These are phyloP conservation scores for Dendrobium catenatum DNA, from an alignment of 106 monocot species.

Conservation along the genomic window DNA sequence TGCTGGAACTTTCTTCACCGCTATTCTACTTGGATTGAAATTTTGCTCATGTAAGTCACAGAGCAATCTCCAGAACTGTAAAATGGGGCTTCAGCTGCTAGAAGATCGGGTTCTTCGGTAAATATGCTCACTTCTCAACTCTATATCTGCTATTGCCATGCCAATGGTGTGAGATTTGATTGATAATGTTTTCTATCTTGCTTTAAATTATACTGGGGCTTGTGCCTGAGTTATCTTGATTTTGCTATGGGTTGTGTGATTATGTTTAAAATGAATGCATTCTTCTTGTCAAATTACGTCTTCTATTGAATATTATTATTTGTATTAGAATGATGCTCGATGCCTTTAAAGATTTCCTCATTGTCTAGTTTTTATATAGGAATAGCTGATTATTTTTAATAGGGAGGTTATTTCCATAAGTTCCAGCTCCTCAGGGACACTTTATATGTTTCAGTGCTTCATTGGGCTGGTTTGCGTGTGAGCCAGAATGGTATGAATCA, in stretches of 20 bases:
- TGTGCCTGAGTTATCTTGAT: background rate
- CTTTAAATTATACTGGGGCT: background rate
- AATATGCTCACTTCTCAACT: background rate
- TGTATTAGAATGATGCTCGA: background rate
- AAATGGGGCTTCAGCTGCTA: constrained; percentile 66
- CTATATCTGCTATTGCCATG: background rate
- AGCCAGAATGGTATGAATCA: constrained; percentile 89
- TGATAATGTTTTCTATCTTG: background rate
- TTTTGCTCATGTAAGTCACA: constrained; percentile 86
- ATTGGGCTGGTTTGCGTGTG: constrained; percentile 92
- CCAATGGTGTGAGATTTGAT: background rate
- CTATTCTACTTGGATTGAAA: constrained; percentile 93
- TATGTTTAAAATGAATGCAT: background rate
- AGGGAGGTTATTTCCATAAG: background rate
- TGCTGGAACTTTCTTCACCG: constrained; percentile 91
- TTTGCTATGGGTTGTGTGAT: background rate
- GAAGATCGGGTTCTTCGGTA: constrained; percentile 91
- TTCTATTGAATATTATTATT: background rate
- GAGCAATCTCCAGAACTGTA: constrained; percentile 69
- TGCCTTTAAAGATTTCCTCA: background rate
- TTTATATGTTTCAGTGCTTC: constrained; percentile 49
- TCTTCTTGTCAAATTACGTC: background rate
- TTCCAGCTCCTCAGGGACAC: background rate
- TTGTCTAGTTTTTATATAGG: background rate
- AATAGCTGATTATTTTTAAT: background rate